phyloP scores from a whole-genome alignment of 2,329 filamentous ascomycete species.

The Verticillium nubilum region DNA sequence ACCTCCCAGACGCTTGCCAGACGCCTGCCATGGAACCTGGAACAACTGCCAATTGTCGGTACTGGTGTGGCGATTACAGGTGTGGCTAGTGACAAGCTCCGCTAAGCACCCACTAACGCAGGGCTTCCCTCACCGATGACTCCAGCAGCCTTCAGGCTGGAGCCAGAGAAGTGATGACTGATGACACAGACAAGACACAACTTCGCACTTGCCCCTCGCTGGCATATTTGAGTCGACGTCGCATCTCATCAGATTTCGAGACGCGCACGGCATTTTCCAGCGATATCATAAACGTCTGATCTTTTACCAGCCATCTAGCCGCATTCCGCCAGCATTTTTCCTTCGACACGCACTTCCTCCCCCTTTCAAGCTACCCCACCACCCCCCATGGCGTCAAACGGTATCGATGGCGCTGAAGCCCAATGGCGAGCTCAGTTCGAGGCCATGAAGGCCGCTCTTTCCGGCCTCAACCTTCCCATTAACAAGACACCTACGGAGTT shows the following conservation, averaged over 20 bases:
- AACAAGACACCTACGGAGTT: constrained; percentile 33
- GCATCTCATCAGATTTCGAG: neutral
- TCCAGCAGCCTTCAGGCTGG: neutral
- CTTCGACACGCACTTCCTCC: neutral
- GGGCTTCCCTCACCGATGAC: neutral
- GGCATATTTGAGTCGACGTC: neutral
- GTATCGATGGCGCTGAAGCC: constrained; percentile 36
- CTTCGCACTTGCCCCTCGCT: neutral
- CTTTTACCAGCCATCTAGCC: neutral
- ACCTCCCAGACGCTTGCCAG: neutral
- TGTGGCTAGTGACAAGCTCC: neutral
- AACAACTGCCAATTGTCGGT: neutral
- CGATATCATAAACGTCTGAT: neutral
- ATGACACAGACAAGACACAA: neutral
- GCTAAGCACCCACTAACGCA: neutral
- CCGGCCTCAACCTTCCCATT: constrained; percentile 54
- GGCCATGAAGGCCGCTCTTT: constrained; percentile 81
- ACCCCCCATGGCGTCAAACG: constrained; percentile 25
- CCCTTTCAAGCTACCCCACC: neutral
- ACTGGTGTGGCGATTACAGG: neutral
- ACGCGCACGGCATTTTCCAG: neutral
- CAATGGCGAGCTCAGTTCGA: constrained; percentile 83
- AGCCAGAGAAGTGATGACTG: neutral
- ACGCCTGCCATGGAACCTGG: neutral
- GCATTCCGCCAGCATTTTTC: neutral